Base-by-base conservation (phyloP, 768 basidiomycete species). In the Podaxis mareebaensis region DNA sequence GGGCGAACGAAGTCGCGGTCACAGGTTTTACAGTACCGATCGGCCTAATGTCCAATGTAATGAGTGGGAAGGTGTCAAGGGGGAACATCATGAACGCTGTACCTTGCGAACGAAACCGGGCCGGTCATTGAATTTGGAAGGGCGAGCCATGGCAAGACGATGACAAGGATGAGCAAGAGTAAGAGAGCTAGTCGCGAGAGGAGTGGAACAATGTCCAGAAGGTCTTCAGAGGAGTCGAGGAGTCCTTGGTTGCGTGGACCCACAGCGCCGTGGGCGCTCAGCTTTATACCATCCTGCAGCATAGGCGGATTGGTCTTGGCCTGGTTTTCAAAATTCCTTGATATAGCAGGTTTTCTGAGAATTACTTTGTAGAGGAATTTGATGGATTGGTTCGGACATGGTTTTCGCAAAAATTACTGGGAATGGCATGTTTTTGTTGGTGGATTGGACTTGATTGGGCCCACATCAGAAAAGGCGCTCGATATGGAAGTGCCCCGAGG, bases 221-320 rank as follows among this genome's bases (percentile, higher is more conserved):
- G 53, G 24, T 54, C 12, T 11, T 40, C 38, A 56, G 39, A 40
- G n/a, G 10, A 5, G 36, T 24, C 36, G 20, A 40, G 39, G 54
- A 24, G 10, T 22, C 54, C 24, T 38, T 22, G 38, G 39, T 4
- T 60, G 59, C 15, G 22, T 56, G 59, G 59, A 60, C 58, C 58
- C 58, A 59, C 58, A 8, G 13, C 38, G 12, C 59, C 15, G 20
- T 15, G 20, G 20, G 40, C 38, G 38, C 51, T 39, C 36, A 22
- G 33, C 49, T 60, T 60, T 52, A 60, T 60, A 60, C 22, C 12
- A 24, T 52, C 38, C 22, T 17, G 26, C 3, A 52, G 22, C 20
- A 60, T 46, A 15, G 59, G 51, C n/a, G 51, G 59, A 60, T 60
- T 60, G 59, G 59, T 60, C 51, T 39, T 52, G 22, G 38, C 59